These are phyloP conservation scores for Geranium incanum DNA, from an alignment of 441 rosid genomes.

Conservation along the genomic window DNA sequence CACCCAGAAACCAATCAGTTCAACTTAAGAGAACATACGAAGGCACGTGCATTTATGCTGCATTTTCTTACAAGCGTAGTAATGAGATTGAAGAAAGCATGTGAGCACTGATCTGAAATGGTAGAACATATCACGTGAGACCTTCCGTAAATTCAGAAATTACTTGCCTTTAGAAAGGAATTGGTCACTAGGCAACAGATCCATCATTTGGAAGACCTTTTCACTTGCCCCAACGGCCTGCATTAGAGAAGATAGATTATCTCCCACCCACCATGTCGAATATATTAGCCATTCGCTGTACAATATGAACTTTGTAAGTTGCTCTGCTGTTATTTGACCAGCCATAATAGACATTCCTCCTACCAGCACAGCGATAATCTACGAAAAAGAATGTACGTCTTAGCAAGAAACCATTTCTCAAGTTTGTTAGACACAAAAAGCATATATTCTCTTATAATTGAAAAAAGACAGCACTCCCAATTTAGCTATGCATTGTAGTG, in stretches of 20 bases:
- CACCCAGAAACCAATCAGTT: constrained; percentile 15
- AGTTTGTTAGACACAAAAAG: no score
- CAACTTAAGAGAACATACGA: constrained; percentile 8
- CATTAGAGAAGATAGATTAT: constrained; percentile 78
- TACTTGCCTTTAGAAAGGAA: constrained; percentile 65
- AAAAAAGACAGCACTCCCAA: background rate
- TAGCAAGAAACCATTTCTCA: no score
- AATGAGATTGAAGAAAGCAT: constrained; percentile 13
- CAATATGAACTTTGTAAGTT: constrained; percentile 83
- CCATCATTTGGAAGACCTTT: constrained; percentile 95
- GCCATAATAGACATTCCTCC: constrained; percentile 84
- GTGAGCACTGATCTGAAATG: no score
- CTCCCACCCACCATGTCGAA: constrained; percentile 97
- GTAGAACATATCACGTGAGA: background rate
- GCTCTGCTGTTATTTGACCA: constrained; percentile 84
- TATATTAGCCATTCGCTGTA: constrained; percentile 95
- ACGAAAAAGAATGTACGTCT: constrained; percentile 16
- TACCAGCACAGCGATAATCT: constrained; percentile 78
- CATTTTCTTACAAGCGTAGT: constrained; percentile 16
- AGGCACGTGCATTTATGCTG: background rate
- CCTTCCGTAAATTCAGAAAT: constrained; percentile 12
- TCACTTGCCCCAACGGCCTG: constrained; percentile 97
- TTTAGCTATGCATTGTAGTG: background rate
- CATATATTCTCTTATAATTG: background rate
- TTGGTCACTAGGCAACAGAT: constrained; percentile 74